Conservation (phyloP, 2,329 filamentous ascomycete species). For the Pyrenochaeta sp. region DNA sequence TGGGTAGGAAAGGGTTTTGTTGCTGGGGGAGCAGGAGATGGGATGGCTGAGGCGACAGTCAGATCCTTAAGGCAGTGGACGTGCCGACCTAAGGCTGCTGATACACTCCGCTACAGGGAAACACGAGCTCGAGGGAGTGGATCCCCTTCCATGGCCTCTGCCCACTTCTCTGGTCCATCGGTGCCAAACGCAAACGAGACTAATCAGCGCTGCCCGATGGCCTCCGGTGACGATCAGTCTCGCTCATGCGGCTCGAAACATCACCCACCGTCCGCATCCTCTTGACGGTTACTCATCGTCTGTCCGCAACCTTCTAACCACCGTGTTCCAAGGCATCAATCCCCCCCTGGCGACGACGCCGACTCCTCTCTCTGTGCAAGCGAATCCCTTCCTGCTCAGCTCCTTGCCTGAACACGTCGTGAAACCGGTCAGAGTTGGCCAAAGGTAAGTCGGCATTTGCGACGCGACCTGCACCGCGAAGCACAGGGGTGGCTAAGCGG, state of each 20-base stretch:
- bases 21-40: neutral
- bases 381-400: neutral
- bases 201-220: slow-evolving; percentile 7
- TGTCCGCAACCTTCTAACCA: neutral
- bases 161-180: neutral
- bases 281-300: neutral
- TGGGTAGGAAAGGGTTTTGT: neutral
- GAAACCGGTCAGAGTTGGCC: slow-evolving; percentile 13
- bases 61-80: slow-evolving; percentile 23
- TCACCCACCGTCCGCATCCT: neutral
- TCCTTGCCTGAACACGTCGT: neutral
- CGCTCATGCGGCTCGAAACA: neutral
- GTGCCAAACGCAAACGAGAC: neutral
- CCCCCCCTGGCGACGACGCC: neutral
- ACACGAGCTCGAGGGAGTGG: slow-evolving; percentile 17
- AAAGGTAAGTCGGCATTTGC: slow-evolving; percentile 16
- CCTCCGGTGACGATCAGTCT: slow-evolving; percentile 11
- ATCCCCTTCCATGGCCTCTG: slow-evolving; percentile 11
- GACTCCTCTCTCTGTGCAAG: neutral
- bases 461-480: slow-evolving; percentile 7
- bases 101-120: slow-evolving; percentile 20
- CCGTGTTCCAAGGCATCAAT: neutral
- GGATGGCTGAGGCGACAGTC: neutral
- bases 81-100: slow-evolving; percentile 10
- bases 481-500: neutral